These are phyloP conservation scores for Mucor velutinosus DNA, from an alignment of 371 early-diverging fungal genomes.

Conservation along the genomic window DNA sequence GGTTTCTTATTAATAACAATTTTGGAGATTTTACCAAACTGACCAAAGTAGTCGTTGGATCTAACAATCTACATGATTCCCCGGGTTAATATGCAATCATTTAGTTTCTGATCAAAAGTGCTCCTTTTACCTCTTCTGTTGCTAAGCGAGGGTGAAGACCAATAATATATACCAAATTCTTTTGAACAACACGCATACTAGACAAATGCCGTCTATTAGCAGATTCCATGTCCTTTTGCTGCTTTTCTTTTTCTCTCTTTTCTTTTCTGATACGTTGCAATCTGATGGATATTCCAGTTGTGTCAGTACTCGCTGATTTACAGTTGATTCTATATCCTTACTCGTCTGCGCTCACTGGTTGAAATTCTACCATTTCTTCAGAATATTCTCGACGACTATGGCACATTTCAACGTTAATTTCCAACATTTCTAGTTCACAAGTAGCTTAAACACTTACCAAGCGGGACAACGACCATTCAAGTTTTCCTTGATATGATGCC, in stretches of 20 bases:
- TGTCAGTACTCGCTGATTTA: neutral
- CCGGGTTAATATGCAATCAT: neutral
- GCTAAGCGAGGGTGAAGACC: constrained; percentile 86
- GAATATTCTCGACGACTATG: constrained; percentile 69
- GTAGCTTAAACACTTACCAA: constrained; percentile 39
- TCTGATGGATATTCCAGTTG: neutral
- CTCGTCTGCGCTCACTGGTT: constrained; percentile 87
- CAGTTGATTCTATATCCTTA: constrained; percentile 20
- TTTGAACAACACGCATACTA: constrained; percentile 92
- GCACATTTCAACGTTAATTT: neutral
- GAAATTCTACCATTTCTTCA: constrained; percentile 89
- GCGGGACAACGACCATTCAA: constrained; percentile 87
- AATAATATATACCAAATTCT: constrained; percentile 94
- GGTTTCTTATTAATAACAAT: constrained; percentile 77
- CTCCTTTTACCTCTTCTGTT: constrained; percentile 76
- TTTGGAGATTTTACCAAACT: constrained; percentile 92
- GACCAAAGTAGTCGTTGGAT: constrained; percentile 90
- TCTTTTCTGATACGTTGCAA: constrained; percentile 68
- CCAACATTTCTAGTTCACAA: neutral
- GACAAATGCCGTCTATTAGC: constrained; percentile 84
- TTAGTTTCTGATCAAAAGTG: too few relatives aligned
- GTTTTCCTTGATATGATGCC: constrained; percentile 62
- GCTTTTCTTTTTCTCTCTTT: constrained; percentile 86
- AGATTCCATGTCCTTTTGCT: constrained; percentile 87
- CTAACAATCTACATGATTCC: constrained; percentile 27